Base-by-base conservation (phyloP, 768 basidiomycete species). In the Boletus subparvulus region DNA sequence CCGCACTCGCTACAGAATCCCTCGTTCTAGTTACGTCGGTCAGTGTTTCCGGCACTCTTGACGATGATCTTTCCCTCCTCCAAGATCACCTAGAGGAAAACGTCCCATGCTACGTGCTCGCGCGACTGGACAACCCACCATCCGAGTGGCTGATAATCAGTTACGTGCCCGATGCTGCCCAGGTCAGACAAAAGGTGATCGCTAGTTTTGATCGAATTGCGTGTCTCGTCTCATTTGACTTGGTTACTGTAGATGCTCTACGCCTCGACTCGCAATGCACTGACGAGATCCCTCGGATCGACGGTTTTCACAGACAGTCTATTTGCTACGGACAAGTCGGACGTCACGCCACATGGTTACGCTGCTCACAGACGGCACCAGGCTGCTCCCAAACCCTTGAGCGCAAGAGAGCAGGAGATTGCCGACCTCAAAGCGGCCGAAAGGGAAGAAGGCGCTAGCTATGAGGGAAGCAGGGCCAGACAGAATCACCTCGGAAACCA, bases 131-230 rank as follows among this genome's bases (percentile, higher is more conserved):
- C 61, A 73, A 78, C 19, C 78, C 86, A 3, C 75, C 78, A 0
- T 64, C 80, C 1, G 82, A 86, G 59, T 94, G 92, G 92, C 75
- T 90, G 36, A 78, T 81, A 8, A 80, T 93, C 56, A 86, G 77
- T 65, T 95, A 92, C 67, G 90, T 94, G 7, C 93, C 93, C 1
- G 93, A 95, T 58, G 68, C 78, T 19, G 89, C 93, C 28, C 86
- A 81, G 73, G 82, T 94, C 57, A 80, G 90, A 66, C 83, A 90
- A 72, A 95, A 94, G 84, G 91, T 86, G 52, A 47, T 36, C 28
- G 1, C 36, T 30, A 2, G 12, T 61, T 59, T 69, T 56, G 46
- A 49, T 44, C 35, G 39, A 10, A 41, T 40, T 4, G 33, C n/a
- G 16, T 26, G 36, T 1, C 17, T 12, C 8, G n/a, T 39, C 41